phyloP scores from a whole-genome alignment of 2,329 filamentous ascomycete species.

The Alternaria incomplexa region DNA sequence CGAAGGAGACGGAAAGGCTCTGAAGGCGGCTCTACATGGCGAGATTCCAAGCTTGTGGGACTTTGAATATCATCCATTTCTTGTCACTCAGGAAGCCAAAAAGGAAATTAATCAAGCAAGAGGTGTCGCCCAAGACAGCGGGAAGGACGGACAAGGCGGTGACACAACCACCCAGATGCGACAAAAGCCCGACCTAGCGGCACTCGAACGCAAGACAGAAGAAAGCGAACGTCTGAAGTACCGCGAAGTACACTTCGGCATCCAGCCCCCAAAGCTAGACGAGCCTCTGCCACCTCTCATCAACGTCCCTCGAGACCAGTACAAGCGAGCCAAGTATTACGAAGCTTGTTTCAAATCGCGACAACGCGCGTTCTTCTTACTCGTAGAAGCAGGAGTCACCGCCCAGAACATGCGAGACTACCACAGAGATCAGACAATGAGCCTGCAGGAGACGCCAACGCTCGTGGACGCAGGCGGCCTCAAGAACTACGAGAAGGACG shows the following conservation, averaged over 20 bases:
- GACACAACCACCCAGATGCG: constrained; percentile 23
- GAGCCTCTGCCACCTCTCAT: constrained; percentile 37
- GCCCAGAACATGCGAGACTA: constrained; percentile 38
- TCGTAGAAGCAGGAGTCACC: constrained; percentile 40
- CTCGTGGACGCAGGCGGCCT: constrained; percentile 25
- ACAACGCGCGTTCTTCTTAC: constrained; percentile 35
- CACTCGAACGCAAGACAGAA: constrained; percentile 28
- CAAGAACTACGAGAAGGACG: constrained; percentile 34
- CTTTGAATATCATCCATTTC: constrained; percentile 40
- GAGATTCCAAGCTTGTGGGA: constrained; percentile 46
- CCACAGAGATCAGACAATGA: constrained; percentile 24
- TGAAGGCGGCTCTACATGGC: constrained; percentile 37
- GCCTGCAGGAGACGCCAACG: constrained; percentile 30
- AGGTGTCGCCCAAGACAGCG: background rate
- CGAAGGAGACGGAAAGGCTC: constrained; percentile 38
- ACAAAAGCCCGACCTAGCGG: constrained; percentile 32
- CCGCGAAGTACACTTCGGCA: constrained; percentile 39
- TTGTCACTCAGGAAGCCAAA: constrained; percentile 17
- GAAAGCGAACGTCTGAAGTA: constrained; percentile 42
- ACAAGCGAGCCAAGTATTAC: constrained; percentile 34
- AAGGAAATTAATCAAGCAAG: constrained; percentile 3
- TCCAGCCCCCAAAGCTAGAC: constrained; percentile 32
- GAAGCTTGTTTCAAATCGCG: constrained; percentile 42
- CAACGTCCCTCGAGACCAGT: constrained; percentile 35
- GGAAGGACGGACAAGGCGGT: background rate